Percentiles rank a stretch among this genome's conserved stretches.
Evolutionary conservation across 2,329 filamentous ascomycete genomes (phyloP).

Genomic region (Neofusicoccum umdonicola): DNA sequence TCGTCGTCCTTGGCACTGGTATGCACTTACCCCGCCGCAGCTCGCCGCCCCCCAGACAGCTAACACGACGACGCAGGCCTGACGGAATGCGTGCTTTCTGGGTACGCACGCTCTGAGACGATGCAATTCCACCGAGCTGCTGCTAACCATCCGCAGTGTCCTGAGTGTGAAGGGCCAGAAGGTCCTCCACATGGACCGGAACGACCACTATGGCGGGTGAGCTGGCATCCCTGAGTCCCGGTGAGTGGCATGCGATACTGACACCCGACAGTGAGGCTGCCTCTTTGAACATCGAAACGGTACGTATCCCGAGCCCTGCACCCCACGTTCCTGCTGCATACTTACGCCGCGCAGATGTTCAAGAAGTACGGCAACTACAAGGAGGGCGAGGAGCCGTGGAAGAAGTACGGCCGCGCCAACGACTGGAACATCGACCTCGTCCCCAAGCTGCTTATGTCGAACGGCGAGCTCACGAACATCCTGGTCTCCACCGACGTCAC

Average conservation of each 20-base stretch:
- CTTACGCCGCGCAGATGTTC: constrained; percentile 68
- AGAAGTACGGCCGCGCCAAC: constrained; percentile 92
- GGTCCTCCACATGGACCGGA: constrained; percentile 97
- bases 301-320: constrained; percentile 56
- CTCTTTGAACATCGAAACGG: constrained; percentile 84
- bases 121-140: background rate
- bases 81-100: constrained; percentile 98
- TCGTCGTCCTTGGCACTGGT: constrained; percentile 98
- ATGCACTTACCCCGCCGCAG: constrained; percentile 43
- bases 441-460: constrained; percentile 97
- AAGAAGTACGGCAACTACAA: constrained; percentile 89
- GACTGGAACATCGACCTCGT: constrained; percentile 99
- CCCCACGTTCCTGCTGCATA: background rate
- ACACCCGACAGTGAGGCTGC: constrained; percentile 72
- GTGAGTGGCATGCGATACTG: constrained; percentile 18
- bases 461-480: constrained; percentile 97
- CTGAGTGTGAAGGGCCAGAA: constrained; percentile 98
- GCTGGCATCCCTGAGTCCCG: constrained; percentile 31
- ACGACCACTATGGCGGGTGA: constrained; percentile 97
- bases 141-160: constrained; percentile 57
- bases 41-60: constrained; percentile 28
- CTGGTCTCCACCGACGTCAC: constrained; percentile 84
- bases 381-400: constrained; percentile 86
- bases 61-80: constrained; percentile 60
- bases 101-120: constrained; percentile 54